Evolutionary conservation across 192 early-diverging fungal species (phyloP).

Genomic region (Backusella mclennaniae): DNA sequence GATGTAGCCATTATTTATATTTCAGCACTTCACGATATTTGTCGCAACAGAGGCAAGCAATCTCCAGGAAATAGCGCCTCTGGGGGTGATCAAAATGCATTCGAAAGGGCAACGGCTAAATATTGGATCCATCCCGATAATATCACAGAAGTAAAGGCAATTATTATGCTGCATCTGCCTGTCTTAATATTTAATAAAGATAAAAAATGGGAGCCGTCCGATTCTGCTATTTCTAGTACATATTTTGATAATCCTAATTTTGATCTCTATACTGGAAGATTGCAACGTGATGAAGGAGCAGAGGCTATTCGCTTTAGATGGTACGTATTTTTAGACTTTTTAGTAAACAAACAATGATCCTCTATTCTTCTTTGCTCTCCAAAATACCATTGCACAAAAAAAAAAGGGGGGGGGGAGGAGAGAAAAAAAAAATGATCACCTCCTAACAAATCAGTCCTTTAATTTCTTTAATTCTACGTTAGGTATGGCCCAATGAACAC

Average conservation of each 20-base stretch:
- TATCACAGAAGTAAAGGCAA: conserved; percentile 38
- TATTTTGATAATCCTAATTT: conserved; percentile 38
- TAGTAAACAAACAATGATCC: not conserved
- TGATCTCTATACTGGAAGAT: conserved; percentile 33
- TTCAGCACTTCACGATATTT: conserved; percentile 75
- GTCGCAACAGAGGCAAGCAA: conserved; percentile 48
- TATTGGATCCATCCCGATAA: conserved; percentile 45
- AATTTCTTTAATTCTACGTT: conserved; percentile 6
- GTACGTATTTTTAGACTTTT: conserved; percentile 51
- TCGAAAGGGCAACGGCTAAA: conserved; percentile 79
- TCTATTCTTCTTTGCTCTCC: not conserved
- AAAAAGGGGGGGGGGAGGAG: not conserved
- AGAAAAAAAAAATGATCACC: not conserved
- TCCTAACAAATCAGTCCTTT: not conserved
- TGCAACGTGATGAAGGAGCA: conserved; percentile 34
- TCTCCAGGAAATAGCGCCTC: conserved; percentile 25
- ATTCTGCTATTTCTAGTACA: conserved; percentile 35
- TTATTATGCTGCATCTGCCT: conserved; percentile 37
- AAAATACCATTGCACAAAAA: conserved; percentile 1
- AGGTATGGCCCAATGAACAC: conserved; percentile 28
- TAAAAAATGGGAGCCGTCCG: conserved; percentile 46
- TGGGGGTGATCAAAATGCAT: conserved; percentile 43
- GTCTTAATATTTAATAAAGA: conserved; percentile 46
- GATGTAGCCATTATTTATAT: conserved; percentile 86
- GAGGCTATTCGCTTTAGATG: conserved; percentile 39